Evolutionary conservation across 1,284 basidiomycete genomes (phyloP), one percentile per base, ranked within the genome.

Genomic region (Leccinum griseonigrum): DNA sequence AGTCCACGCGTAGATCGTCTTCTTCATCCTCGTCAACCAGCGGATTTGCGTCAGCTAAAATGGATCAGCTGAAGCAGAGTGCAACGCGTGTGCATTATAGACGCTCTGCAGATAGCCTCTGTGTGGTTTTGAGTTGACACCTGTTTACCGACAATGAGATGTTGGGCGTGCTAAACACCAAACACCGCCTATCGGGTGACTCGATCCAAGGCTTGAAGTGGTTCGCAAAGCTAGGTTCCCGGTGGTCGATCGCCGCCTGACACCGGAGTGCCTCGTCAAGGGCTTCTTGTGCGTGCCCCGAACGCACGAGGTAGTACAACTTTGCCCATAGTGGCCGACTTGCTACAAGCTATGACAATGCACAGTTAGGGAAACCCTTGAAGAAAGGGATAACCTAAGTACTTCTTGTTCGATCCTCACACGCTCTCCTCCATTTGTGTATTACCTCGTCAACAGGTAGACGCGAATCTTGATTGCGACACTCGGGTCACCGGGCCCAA

Each of bases 41-140:
- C n/a, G n/a, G n/a, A 46, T 43, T 61, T n/a, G 18, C 46, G 5
- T 63, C 40, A 54, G 63, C 53, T 54, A 14, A 50, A 34, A 98
- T 1, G 95, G 95, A 75, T 98, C 97, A 11, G 87, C 87, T 1
- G 86, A 87, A 8, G 90, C 83, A 6, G 92, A 90, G 72, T 94
- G 93, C 59, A 96, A 76, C 84, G 98, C 94, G 67, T 96, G 92
- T 2, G 91, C 88, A 74, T 98, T 98, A 78, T 96, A 98, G 43
- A 94, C 86, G 28, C 90, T 86, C 67, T 93, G 86, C 54, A 98
- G 83, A 63, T 95, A 88, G 69, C 97, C 94, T 26, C 94, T 86
- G 66, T 94, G 85, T 0, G 85, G 79, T 76, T 90, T 92, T 0
- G 94, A 86, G n/a, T n/a, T n/a, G n/a, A n/a, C 26, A 96, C 60